Percentiles rank a stretch among this genome's conserved stretches.
These are phyloP conservation scores for Laguncularia racemosa DNA, from an alignment of 345 rosid species.

Conservation along the genomic window DNA sequence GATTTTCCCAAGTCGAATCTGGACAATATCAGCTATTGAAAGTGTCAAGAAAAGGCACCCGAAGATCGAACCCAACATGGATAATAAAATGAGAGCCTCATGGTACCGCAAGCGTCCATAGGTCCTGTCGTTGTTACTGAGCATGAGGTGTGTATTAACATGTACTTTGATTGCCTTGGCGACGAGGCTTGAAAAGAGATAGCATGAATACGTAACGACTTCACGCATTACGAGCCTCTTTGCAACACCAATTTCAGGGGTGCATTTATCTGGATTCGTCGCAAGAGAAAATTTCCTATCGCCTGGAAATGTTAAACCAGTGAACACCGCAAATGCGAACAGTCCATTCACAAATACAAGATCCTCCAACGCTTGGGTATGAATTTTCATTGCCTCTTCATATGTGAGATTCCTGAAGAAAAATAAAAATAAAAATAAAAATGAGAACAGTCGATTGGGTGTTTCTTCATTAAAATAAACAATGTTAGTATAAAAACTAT, in stretches of 20 bases:
- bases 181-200: conserved; percentile 13
- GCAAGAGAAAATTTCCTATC: background rate
- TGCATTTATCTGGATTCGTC: no score
- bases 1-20: conserved; percentile 23
- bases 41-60: conserved; percentile 17
- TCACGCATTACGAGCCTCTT: no score
- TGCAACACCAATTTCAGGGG: no score
- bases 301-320: background rate
- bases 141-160: background rate
- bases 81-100: conserved; percentile 2
- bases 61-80: conserved; percentile 13
- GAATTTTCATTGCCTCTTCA: background rate
- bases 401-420: no score
- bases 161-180: conserved; percentile 4
- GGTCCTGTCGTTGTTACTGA: background rate
- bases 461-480: no score
- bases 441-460: no score
- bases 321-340: conserved; percentile 7
- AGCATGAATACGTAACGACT: no score
- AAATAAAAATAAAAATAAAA: no score
- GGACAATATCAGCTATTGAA: conserved; percentile 24
- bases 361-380: background rate
- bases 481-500: no score
- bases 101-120: no score
- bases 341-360: conserved; percentile 4